Evolutionary conservation across 257 asterid genomes (phyloP), one percentile per base, ranked within the genome.

Genomic region (Eustoma russellianum): DNA sequence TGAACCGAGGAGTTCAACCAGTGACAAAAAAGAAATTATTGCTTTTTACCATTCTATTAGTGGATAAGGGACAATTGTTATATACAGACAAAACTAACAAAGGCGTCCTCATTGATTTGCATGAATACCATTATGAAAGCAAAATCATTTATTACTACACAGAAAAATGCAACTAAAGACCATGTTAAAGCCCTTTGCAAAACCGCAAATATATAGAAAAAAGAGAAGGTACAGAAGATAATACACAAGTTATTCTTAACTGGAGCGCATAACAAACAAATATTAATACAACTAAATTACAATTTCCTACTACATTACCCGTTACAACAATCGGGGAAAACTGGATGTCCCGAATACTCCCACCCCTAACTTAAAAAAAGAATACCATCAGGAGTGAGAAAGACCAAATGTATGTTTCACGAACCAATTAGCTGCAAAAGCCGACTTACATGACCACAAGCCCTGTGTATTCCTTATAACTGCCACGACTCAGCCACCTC

Each of bases 251-350:
- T 77, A 73, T 66, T 60, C 70, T 75, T 62, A 70, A 52, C 70
- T 72, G 43, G 66, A 72, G 55, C 51, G 68, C 67, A 63, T 50
- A 52, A 33, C 56, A 47, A 41, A 50, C 57, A 65, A 54, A 65
- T 53, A 65, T 62, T 35, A 33, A 68, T 73, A 77, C 76, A 69
- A 62, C 80, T 69, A 68, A 70, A 73, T 70, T 67, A 74, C 79
- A 74, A 55, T 35, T 35, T 58, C 65, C 66, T 34, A 73, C 78
- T 77, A 69, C 76, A 70, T 66, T 54, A 52, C 70, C 76, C 57
- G 51, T 56, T 48, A 57, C 45, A 55, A 63, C 17, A 35, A 48
- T 64, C 59, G 51, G 67, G 79, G 67, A 59, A 61, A 69, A 52
- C 59, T 58, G 66, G 66, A 65, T 57, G 63, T 46, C 41, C 41